Base-by-base conservation (phyloP, 2,329 filamentous ascomycete genomes). In the Mycogone perniciosa region DNA sequence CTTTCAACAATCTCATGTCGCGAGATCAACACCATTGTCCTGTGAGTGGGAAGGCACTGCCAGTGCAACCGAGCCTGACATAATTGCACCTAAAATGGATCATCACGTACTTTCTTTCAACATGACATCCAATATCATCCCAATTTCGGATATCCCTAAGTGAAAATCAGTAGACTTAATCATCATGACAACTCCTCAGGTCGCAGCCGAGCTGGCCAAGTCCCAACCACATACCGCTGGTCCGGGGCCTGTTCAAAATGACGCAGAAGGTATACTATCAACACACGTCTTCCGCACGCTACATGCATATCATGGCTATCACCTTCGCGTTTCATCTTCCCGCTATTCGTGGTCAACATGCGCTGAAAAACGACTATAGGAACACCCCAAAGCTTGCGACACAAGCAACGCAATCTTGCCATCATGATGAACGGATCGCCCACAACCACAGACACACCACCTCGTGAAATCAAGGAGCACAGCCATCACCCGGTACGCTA, bases 371-470 rank as follows among this genome's bases (percentile, higher is more conserved):
- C 9, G n/a, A 43, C 4, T 34, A 6, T 26, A 52, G 50, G 37
- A 27, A 46, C 35, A n/a, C 48, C 62, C 0, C 62, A 62, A 13
- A 60, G 62, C 10, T 53, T 65, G 2, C 50, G 64, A 9, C 46
- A 57, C 7, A 60, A 58, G 34, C 62, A 64, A 31, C 50, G 57
- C 2, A 63, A 61, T 20, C 57, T 65, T 33, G 54, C 56, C 7
- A 54, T 58, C 3, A 54, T 46, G 5, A 45, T 51, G n/a, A 55
- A 58, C 34, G 41, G 41, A 44, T 6, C 44, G 40, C 31, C 46
- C 11, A 30, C 31, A 34, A 31, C 31, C 10, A 30, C 40, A 20
- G 40, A 48, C 39, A 0, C 53, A 49, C 29, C 45, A 40, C 9
- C 6, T 11, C 20, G 20, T 20, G 20, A 20, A 20, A 20, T 20